Percentiles rank a stretch among this genome's conserved stretches.
These are phyloP conservation scores for Colletotrichum incanum DNA, from an alignment of 2,329 filamentous ascomycete genomes.

Conservation along the genomic window DNA sequence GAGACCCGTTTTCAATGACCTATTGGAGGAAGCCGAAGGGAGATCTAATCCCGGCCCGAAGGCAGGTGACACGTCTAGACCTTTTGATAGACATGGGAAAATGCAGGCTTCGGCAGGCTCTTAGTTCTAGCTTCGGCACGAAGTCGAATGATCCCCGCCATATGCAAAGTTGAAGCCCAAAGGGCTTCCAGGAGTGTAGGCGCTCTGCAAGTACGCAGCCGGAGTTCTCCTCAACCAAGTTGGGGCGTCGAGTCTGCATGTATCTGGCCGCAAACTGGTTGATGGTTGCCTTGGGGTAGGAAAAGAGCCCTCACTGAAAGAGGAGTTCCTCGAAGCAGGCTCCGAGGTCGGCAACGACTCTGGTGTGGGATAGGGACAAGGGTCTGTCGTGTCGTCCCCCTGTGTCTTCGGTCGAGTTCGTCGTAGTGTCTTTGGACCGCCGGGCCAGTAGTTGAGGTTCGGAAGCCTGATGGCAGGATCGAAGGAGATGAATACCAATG, in stretches of 20 bases:
- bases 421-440: conserved; percentile 28
- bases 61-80: conserved; percentile 10
- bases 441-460: conserved; percentile 47
- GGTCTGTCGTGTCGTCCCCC: background rate
- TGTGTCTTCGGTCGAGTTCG: background rate
- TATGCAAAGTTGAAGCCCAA: conserved; percentile 39
- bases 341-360: conserved; percentile 29
- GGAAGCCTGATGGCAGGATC: conserved; percentile 57
- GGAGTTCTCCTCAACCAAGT: conserved; percentile 21
- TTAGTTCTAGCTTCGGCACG: background rate
- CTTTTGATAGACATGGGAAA: background rate
- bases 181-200: background rate
- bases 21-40: background rate
- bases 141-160: conserved; percentile 2
- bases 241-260: background rate
- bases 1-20: conserved; percentile 1
- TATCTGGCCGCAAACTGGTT: background rate
- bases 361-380: conserved; percentile 21
- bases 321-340: conserved; percentile 16
- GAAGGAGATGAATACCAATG: conserved; percentile 61
- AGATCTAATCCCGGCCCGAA: background rate
- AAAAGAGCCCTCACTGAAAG: conserved; percentile 31
- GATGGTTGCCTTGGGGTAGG: conserved; percentile 43
- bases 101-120: conserved; percentile 12
- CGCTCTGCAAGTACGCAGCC: conserved; percentile 24